Evolutionary conservation across 2,329 filamentous ascomycete species (phyloP).

Genomic region (Fusarium miscanthi): DNA sequence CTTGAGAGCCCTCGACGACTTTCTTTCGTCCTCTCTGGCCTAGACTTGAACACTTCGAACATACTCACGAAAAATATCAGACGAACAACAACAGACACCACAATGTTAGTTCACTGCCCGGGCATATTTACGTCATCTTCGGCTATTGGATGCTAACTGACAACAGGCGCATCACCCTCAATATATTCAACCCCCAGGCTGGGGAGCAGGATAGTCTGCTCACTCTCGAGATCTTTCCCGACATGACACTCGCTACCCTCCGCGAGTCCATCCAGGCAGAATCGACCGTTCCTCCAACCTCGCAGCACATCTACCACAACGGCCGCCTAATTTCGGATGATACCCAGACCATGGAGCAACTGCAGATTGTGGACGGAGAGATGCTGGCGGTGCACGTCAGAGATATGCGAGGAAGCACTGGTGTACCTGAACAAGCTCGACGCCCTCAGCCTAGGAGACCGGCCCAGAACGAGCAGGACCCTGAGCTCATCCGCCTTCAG

Average conservation of each 20-base stretch:
- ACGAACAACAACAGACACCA: constrained; percentile 11
- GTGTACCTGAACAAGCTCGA: constrained; percentile 53
- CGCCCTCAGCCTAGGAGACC: constrained; percentile 48
- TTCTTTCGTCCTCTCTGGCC: constrained; percentile 5
- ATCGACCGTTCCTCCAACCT: constrained; percentile 74
- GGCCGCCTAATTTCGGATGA: constrained; percentile 83
- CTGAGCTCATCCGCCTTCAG: constrained; percentile 85
- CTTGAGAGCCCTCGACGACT: constrained; percentile 5
- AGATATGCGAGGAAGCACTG: constrained; percentile 64
- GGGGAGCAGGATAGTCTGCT: constrained; percentile 78
- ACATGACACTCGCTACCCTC: constrained; percentile 85
- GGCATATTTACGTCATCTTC: constrained; percentile 17
- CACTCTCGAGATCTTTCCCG: constrained; percentile 82
- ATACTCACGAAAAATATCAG: not conserved
- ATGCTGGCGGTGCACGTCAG: constrained; percentile 90
- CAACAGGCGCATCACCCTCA: constrained; percentile 85
- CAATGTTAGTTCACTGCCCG: constrained; percentile 36
- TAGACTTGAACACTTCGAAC: not conserved
- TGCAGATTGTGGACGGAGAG: constrained; percentile 86
- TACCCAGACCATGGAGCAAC: constrained; percentile 81
- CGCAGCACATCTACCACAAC: constrained; percentile 91
- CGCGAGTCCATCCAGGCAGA: constrained; percentile 91
- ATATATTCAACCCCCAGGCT: constrained; percentile 79
- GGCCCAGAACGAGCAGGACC: constrained; percentile 65
- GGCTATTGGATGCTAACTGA: constrained; percentile 27